Base-by-base conservation (phyloP, 345 rosid genomes). In the Eucalyptus cloeziana region DNA sequence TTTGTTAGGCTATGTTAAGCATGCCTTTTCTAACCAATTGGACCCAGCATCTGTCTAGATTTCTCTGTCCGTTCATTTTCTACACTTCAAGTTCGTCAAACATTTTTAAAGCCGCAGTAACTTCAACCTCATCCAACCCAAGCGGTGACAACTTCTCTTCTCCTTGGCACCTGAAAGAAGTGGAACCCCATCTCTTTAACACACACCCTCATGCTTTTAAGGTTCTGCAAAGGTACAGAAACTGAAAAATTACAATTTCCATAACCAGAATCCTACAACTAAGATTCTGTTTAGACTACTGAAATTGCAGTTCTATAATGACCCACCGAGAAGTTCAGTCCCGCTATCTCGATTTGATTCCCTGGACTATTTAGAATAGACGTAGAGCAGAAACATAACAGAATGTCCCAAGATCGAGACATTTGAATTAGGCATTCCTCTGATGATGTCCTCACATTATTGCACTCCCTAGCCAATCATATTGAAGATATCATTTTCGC, bases 11-110 rank as follows among this genome's bases (percentile, higher is more conserved):
- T 64, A 67, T 83, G 80, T 87, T 88, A 27, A 86, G 90, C 90
- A 86, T 90, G 91, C 92, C 89, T 89, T 89, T 89, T 90, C 93
- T 52, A 86, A 91, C 90, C 88, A 89, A 33, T 87, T 89, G 90
- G 92, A 89, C 90, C 90, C 30, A 25, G 87, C 88, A 91, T 89
- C 62, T 52, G 25, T 40, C 40, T 54, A 89, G 93, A 93, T 91
- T 91, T 89, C 90, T 83, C 76, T 91, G 91, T 93, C 94, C 89
- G 50, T 21, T 60, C 49, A 52, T 87, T 86, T 81, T 50, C 71
- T 60, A 86, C 40, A 50, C 54, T 56, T 86, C n/a, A 86, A 80
- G 45, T 80, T 49, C n/a, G 67, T 88, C 88, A n/a, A 69, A 80
- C 85, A 88, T 86, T 88, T 87, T 85, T 45, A 58, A 90, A 64